Evolutionary conservation across 225 moss, liverwort and hornwort species (phyloP), one percentile per base, ranked within the genome.

Genomic region (Rhytidiadelphus loreus): DNA sequence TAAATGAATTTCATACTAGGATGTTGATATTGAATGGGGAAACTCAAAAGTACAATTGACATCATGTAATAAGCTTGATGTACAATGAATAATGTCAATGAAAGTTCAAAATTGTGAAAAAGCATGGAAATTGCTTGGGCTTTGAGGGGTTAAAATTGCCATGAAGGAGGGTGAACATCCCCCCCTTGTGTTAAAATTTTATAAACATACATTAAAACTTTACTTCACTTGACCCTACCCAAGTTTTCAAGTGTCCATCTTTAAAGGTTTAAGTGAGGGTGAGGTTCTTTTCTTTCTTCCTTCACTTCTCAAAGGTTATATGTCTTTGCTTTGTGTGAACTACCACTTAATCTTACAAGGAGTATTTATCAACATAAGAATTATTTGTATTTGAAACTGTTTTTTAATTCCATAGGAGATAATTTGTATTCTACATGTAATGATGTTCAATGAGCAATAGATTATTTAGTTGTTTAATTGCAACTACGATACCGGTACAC

Each of bases 341-440:
- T 71, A 13, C 26, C 8, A 41, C 15, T 41, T 28, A 72, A 43
- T 26, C 2, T 72, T 44, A 2, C 16, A 13, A 72, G 3, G 28
- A 44, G 0, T 9, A 44, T 10, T 72, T 44, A 16, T 72, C 10
- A 28, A 17, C 1, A 72, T 0, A 10, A 6, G 0, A 17, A 28
- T 28, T 28, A 44, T 10, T 28, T 44, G 6, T 72, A 28, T 44
- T 28, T 44, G 10, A 44, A 72, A 16, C 8, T 43, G n/a, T 0
- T 3, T 9, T 43, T 44, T 16, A 16, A 5, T 44, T 72, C 10
- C 8, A 6, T 0, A 0, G 5, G 44, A 16, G 28, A 9, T 28
- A 28, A 43, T 71, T 25, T 43, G 9, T 26, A 9, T 72, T 3
- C 44, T 72, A 44, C 2, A 28, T 44, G 44, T 17, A 71, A 43